Percentiles rank a stretch among this genome's conserved stretches.
These are phyloP conservation scores for Botrytis cinerea DNA, from an alignment of 2,329 filamentous ascomycete genomes.

Conservation along the genomic window DNA sequence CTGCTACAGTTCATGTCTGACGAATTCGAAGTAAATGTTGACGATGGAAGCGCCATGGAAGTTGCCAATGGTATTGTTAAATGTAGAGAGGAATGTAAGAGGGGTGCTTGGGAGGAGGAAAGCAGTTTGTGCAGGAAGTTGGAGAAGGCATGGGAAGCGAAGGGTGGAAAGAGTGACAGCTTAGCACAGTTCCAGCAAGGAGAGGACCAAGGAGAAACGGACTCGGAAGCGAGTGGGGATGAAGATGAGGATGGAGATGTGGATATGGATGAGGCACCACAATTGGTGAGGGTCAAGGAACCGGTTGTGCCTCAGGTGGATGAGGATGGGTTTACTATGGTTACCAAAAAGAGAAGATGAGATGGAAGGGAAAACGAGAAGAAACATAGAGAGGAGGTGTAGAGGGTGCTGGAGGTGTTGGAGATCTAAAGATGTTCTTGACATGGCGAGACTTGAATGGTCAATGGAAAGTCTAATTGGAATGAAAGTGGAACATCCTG, in stretches of 20 bases:
- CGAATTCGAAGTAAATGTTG: constrained; percentile 90
- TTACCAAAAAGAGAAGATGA: constrained; percentile 63
- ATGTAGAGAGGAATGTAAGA: constrained; percentile 64
- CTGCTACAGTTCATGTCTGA: constrained; percentile 90
- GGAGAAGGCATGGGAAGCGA: constrained; percentile 63
- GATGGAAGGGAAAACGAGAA: neutral
- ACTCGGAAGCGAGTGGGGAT: constrained; percentile 57
- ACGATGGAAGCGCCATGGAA: constrained; percentile 80
- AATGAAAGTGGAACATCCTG: neutral
- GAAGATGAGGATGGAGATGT: constrained; percentile 59
- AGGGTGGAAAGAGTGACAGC: constrained; percentile 57
- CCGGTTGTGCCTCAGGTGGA: constrained; percentile 72
- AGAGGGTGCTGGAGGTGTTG: neutral
- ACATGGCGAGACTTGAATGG: neutral
- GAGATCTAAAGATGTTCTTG: neutral
- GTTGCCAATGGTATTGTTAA: constrained; percentile 73
- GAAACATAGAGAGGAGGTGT: neutral
- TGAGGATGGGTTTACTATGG: constrained; percentile 79
- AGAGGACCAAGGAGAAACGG: constrained; percentile 60
- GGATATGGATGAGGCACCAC: constrained; percentile 70
- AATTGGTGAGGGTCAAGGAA: constrained; percentile 58
- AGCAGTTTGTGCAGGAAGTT: constrained; percentile 66
- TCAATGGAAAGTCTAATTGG: neutral
- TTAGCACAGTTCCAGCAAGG: constrained; percentile 50
- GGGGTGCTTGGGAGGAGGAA: constrained; percentile 59